These are phyloP conservation scores for Salvia splendens DNA, from an alignment of 257 asterid species.

Conservation along the genomic window DNA sequence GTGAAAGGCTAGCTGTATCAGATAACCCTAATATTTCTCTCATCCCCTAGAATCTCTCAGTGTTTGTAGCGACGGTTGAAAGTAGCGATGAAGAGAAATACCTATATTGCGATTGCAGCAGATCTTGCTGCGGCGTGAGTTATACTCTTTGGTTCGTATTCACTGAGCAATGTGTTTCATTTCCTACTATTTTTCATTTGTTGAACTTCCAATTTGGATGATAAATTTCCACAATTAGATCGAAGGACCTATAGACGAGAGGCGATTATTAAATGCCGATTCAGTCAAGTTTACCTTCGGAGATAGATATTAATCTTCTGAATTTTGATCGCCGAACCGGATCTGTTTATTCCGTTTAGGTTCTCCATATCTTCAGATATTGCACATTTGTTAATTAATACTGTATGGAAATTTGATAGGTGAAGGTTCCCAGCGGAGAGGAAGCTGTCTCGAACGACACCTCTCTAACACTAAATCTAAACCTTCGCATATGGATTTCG, in stretches of 20 bases:
- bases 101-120: conserved; percentile 32
- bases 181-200: background rate
- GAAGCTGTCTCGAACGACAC: conserved; percentile 48
- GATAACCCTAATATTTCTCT: background rate
- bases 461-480: conserved; percentile 60
- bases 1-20: no score
- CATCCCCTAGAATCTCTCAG: background rate
- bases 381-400: background rate
- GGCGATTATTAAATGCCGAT: conserved; percentile 54
- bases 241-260: conserved; percentile 88
- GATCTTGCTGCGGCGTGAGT: conserved; percentile 46
- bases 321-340: conserved; percentile 54
- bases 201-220: background rate
- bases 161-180: conserved; percentile 55
- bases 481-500: conserved; percentile 55
- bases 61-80: background rate
- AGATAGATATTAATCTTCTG: conserved; percentile 37
- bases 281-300: conserved; percentile 92
- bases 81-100: conserved; percentile 43
- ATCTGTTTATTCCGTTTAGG: conserved; percentile 32
- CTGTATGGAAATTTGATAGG: background rate
- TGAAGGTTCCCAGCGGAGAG: conserved; percentile 97
- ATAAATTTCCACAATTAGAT: background rate
- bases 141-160: conserved; percentile 73
- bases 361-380: conserved; percentile 36